Conservation (phyloP, 352 stramenopile species). For the Phytophthora colocasiae region DNA sequence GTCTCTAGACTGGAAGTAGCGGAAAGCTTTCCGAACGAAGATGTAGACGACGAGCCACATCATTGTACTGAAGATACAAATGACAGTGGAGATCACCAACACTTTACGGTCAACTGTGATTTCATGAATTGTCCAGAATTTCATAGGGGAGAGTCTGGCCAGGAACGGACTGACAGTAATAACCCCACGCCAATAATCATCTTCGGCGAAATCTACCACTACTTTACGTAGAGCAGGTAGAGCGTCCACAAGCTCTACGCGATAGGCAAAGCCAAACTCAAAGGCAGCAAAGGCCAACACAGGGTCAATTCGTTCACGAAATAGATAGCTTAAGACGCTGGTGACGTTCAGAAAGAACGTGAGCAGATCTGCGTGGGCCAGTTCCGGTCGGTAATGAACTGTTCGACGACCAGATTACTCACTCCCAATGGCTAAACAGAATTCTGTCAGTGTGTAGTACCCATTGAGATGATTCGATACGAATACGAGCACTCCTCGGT, state of each 20-base stretch:
- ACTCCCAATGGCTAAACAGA: slow-evolving; percentile 32
- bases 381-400: slow-evolving; percentile 25
- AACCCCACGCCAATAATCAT: slow-evolving; percentile 20
- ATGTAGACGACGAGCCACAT: slow-evolving; percentile 30
- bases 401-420: neutral
- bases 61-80: slow-evolving; percentile 31
- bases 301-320: slow-evolving; percentile 42
- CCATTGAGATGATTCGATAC: slow-evolving; percentile 47
- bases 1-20: slow-evolving; percentile 7
- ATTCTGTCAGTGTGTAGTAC: slow-evolving; percentile 50
- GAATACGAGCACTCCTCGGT: slow-evolving; percentile 37
- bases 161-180: slow-evolving; percentile 22
- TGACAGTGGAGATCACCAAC: slow-evolving; percentile 22
- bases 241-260: slow-evolving; percentile 20
- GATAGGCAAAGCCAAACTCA: slow-evolving; percentile 25
- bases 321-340: slow-evolving; percentile 32
- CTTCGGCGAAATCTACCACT: slow-evolving; percentile 25
- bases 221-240: slow-evolving; percentile 12
- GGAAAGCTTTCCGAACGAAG: slow-evolving; percentile 32
- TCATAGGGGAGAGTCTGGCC: slow-evolving; percentile 23
- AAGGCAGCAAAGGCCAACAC: slow-evolving; percentile 33
- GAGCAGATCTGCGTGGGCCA: slow-evolving; percentile 37
- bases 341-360: slow-evolving; percentile 38
- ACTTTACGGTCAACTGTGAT: slow-evolving; percentile 16
- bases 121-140: slow-evolving; percentile 25